Base-by-base conservation (phyloP, 768 basidiomycete genomes). In the Coprinopsis marcescibilis region DNA sequence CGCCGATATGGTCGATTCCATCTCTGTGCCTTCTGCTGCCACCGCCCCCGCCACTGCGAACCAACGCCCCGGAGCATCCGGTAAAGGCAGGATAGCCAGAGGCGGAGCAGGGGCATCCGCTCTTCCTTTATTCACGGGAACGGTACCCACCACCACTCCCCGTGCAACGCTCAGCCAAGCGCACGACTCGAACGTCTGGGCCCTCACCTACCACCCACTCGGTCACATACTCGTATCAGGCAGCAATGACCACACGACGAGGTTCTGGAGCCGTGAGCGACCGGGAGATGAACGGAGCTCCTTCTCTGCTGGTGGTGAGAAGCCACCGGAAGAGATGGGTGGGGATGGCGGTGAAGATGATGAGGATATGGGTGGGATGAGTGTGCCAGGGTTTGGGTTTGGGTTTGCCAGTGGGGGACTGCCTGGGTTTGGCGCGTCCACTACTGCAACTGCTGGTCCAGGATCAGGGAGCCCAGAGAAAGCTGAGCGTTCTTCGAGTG, bases 151-250 rank as follows among this genome's bases (percentile, higher is more conserved):
- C 19, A 65, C 78, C 24, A 64, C 70, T 2, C 89, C 92, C 0
- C 83, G 89, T 43, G 86, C 90, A 4, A 85, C 81, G 12, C 81
- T 99, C 55, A 84, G 87, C n/a, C 87, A 91, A 61, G 96, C 96
- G 7, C 96, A 99, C 73, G 96, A 99, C 70, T 91, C 89, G 24
- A 93, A 94, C 63, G 90, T 99, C 52, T 98, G 94, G 90, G 82
- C 90, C 0, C 78, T 99, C 52, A 81, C 91, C 3, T 99, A 83
- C 76, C 94, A 98, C 66, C 94, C 95, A 0, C 79, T 98, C 13
- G 95, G 96, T 0, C 94, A 98, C 66, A 76, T 98, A 56, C 83
- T 99, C 56, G 92, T 85, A 51, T 85, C 81, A 52, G 96, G 86
- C 8, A 89, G 88, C n/a, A 98, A 96, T 70, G 96, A 99, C 71